Percentiles rank a stretch among this genome's conserved stretches.
These are phyloP conservation scores for Paecilomyces sp. DNA, from an alignment of 2,329 filamentous ascomycete species.

Conservation along the genomic window DNA sequence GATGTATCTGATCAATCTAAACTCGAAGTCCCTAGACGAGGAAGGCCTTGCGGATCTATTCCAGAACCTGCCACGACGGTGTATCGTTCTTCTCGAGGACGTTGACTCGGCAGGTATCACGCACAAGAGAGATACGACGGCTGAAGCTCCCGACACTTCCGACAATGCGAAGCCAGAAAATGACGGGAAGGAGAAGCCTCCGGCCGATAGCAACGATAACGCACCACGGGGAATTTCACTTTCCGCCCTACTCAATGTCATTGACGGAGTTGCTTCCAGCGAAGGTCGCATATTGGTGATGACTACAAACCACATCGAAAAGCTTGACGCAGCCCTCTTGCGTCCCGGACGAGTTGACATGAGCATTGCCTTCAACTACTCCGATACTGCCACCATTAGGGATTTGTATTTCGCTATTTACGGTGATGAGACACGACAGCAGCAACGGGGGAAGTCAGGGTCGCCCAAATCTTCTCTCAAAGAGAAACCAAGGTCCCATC, in stretches of 20 bases:
- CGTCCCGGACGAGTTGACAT: conserved; percentile 62
- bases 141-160: conserved; percentile 31
- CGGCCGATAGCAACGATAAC: conserved; percentile 10
- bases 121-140: conserved; percentile 34
- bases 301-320: conserved; percentile 62
- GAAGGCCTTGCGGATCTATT: conserved; percentile 60
- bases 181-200: conserved; percentile 12
- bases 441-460: conserved; percentile 1
- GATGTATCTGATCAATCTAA: conserved; percentile 66
- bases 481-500: neutral
- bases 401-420: conserved; percentile 36
- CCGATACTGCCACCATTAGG: conserved; percentile 26
- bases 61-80: conserved; percentile 58
- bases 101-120: conserved; percentile 67
- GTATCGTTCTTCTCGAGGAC: conserved; percentile 68
- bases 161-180: conserved; percentile 14
- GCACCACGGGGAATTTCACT: conserved; percentile 48
- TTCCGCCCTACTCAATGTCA: conserved; percentile 61
- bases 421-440: conserved; percentile 20
- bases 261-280: conserved; percentile 62
- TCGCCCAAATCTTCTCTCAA: neutral
- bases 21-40: conserved; percentile 55
- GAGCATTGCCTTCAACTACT: conserved; percentile 50
- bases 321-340: conserved; percentile 57
- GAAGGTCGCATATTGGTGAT: conserved; percentile 67